Base-by-base conservation (phyloP, 495 filamentous ascomycete species). In the Daldinia caldariorum region DNA sequence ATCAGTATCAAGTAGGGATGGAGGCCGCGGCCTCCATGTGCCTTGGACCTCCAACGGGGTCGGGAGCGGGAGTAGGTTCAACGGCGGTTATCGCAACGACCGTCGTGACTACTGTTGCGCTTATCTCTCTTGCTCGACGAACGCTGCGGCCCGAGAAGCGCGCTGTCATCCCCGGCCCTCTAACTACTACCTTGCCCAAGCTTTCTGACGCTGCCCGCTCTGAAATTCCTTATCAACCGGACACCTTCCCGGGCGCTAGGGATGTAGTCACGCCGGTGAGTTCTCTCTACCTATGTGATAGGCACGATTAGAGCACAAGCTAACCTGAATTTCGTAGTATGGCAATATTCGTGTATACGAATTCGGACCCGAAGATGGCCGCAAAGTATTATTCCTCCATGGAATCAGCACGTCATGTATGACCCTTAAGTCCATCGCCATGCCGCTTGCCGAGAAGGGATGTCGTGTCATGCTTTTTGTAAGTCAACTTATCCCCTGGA, bases 331-430 rank as follows among this genome's bases (percentile, higher is more conserved):
- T 12, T 62, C 81, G 9, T 86, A 93, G 63, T 97, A 94, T 71
- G 94, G 94, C 20, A 88, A 84, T 29, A 89, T 93, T 29, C 82
- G 92, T 39, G 90, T 94, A 12, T 97, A 97, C 75, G 94, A 98
- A 84, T 97, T 89, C 83, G 94, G 94, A 8, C 93, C 93, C n/a
- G 86, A 89, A 61, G 77, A 87, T 56, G 94, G 94, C 3, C 80
- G 84, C 20, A 97, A 93, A 74, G 90, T 97, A 1, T 72, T 97
- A 38, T 80, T 97, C 22, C 79, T 97, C 20, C 94, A 97, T 75
- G 94, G 94, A 31, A 96, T 97, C 73, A 90, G 87, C 56, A 98
- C 91, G 0, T 91, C 94, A 2, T 91, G 90, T 77, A 84, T 91
- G 69, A 86, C 92, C 3, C 81, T 96, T 2, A 86, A 87, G 41